Evolutionary conservation across 2,329 filamentous ascomycete species (phyloP).

Genomic region (Trichoderma sp.): DNA sequence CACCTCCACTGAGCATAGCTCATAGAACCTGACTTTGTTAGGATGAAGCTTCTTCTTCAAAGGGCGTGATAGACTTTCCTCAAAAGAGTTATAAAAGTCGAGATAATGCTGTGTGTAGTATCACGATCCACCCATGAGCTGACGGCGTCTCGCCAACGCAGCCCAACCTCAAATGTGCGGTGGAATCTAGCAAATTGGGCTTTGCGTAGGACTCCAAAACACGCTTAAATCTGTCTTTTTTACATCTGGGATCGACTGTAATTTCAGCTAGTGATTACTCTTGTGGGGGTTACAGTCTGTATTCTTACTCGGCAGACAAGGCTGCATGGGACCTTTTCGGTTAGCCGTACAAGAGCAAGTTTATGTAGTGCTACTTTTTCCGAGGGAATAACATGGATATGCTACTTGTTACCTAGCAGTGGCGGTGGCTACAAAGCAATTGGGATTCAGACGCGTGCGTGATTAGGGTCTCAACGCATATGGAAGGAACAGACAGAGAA

Average conservation of each 20-base stretch:
- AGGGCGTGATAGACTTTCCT: not conserved
- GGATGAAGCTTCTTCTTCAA: not conserved
- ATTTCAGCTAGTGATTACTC: constrained; percentile 4
- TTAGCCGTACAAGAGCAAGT: not conserved
- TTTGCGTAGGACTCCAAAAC: not conserved
- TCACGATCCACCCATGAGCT: constrained; percentile 19
- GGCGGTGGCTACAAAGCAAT: not conserved
- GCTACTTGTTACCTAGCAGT: not conserved
- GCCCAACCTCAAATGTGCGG: constrained; percentile 18
- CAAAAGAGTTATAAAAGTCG: constrained; percentile 10
- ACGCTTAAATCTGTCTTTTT: not conserved
- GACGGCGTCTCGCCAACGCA: constrained; percentile 16
- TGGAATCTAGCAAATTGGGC: constrained; percentile 14
- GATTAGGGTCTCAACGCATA: not conserved
- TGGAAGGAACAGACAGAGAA: not conserved
- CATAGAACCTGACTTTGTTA: rapidly evolving
- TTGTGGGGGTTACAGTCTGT: not conserved
- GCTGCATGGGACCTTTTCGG: not conserved
- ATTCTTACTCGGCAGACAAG: not conserved
- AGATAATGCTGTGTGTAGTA: not conserved
- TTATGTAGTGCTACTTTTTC: too few relatives aligned
- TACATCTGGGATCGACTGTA: not conserved
- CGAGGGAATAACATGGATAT: not conserved
- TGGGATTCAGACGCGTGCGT: not conserved
- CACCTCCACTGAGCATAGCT: not conserved